Evolutionary conservation across 805 yeast species (phyloP).

Genomic region (Ogataea nonfermentans): DNA sequence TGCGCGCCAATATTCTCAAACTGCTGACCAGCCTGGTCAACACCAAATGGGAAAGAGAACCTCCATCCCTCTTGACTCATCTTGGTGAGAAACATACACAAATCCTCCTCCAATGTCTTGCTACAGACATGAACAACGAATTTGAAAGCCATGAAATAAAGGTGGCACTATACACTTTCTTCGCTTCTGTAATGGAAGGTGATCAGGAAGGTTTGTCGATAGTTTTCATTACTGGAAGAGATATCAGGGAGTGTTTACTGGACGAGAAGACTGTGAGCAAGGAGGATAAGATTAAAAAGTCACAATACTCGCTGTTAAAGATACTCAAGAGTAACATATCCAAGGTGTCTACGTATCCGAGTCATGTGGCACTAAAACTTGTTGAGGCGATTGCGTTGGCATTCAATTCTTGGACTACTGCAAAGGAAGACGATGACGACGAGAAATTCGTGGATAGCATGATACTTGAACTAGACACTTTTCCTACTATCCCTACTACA

Average conservation of each 20-base stretch:
- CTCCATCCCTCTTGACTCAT: slow-evolving; percentile 81
- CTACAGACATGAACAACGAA: slow-evolving; percentile 56
- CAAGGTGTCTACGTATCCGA: slow-evolving; percentile 53
- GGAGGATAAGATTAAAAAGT: slow-evolving; percentile 10
- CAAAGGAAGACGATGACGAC: slow-evolving; percentile 53
- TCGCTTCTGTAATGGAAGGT: slow-evolving; percentile 66
- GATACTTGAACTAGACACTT: slow-evolving; percentile 31
- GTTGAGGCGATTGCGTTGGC: slow-evolving; percentile 74
- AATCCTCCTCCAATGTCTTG: slow-evolving; percentile 56
- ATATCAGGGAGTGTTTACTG: slow-evolving; percentile 35
- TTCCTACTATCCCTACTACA: slow-evolving; percentile 22
- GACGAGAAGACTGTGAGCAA: slow-evolving; percentile 15
- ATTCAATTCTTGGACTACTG: slow-evolving; percentile 73
- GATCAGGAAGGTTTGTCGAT: slow-evolving; percentile 78
- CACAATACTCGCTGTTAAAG: slow-evolving; percentile 46
- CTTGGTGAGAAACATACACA: slow-evolving; percentile 65
- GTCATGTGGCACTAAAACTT: slow-evolving; percentile 61
- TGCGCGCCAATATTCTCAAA: slow-evolving; percentile 52
- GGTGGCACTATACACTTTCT: slow-evolving; percentile 57
- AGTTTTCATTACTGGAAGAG: slow-evolving; percentile 60
- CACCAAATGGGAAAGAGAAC: slow-evolving; percentile 53
- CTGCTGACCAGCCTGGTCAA: slow-evolving; percentile 57
- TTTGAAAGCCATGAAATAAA: slow-evolving; percentile 53
- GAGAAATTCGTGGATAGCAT: slow-evolving; percentile 43
- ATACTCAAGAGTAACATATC: slow-evolving; percentile 55